These are phyloP conservation scores for Metschnikowia proteae DNA, from an alignment of 805 yeast genomes.

Conservation along the genomic window DNA sequence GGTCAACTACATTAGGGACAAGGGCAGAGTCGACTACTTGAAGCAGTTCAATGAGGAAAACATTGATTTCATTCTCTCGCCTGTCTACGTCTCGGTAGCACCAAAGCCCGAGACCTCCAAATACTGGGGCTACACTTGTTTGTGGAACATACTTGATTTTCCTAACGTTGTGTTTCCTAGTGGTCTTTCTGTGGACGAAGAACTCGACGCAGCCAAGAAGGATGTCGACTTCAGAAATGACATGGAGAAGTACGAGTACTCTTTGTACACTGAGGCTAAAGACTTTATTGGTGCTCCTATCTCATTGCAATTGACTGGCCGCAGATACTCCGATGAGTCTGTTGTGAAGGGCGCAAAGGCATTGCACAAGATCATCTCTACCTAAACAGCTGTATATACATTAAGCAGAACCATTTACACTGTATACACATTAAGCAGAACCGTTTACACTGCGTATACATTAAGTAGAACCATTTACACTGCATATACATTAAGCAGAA, in stretches of 20 bases:
- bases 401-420: too few relatives aligned
- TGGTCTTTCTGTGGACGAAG: constrained; percentile 16
- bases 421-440: too few relatives aligned
- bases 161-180: constrained; percentile 21
- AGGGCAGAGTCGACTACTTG: constrained; percentile 13
- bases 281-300: constrained; percentile 18
- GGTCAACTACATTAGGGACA: constrained; percentile 13
- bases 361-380: constrained; percentile 13
- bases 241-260: constrained; percentile 19
- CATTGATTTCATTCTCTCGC: constrained; percentile 17
- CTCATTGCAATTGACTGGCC: constrained; percentile 19
- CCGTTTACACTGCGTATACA: too few relatives aligned
- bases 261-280: constrained; percentile 18
- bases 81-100: constrained; percentile 19
- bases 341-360: constrained; percentile 19
- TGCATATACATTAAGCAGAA: too few relatives aligned
- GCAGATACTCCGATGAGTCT: constrained; percentile 18
- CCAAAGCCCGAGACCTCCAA: constrained; percentile 15
- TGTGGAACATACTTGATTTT: constrained; percentile 20
- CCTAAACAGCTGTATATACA: not conserved
- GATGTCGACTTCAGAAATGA: constrained; percentile 16
- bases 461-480: too few relatives aligned
- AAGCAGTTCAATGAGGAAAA: constrained; percentile 10
- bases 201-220: constrained; percentile 14
- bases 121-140: constrained; percentile 21